Base-by-base conservation (phyloP, 192 early-diverging fungal species). In the Linnemannia schmuckeri region DNA sequence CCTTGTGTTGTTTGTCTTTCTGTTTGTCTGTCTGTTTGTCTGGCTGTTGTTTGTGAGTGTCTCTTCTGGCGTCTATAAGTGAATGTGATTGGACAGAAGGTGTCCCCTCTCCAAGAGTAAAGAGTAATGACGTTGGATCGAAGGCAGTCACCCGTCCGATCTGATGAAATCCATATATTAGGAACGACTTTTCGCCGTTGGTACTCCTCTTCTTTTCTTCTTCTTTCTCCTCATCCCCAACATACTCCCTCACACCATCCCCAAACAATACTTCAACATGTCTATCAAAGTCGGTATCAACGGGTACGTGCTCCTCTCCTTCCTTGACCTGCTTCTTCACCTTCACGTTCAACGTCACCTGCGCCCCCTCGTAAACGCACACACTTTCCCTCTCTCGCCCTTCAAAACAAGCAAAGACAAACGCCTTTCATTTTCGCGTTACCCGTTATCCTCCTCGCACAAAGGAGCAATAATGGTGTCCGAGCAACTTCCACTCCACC, bases 261-360 rank as follows among this genome's bases (percentile, higher is more conserved):
- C 71, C 70, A 76, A 40, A 55, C 75, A 68, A 71, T 24, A 6
- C 49, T 41, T 66, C 79, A 87, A 74, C 57, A 87, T 87, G 79
- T 37, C 80, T 71, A 77, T 78, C 85, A 81, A 87, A 74, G 68
- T 81, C 84, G 84, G 84, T 81, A 86, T 86, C 84, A 86, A 86
- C 84, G 84, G 84, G 84, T 86, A 86, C 20, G 84, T 86, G 0
- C 70, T 41, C 30, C 10, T 18, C 52, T 57, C 42, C n/a, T 38
- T 49, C 42, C 17, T 15, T 42, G 20, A 0, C 7, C 68, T 78
- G n/a, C 47, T 12, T 33, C 49, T 46, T 5, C 47, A 27, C 52
- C 42, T 52, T 61, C 22, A 30, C 69, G 18, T 20, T 73, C 52
- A 54, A 40, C 38, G 3, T 27, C 27, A n/a, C 68, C 35, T 2